A percentile compares a stretch with the other conserved stretches of the same genome.
These are phyloP conservation scores for Eucalyptus sp. DNA, from an alignment of 345 rosid species.

Conservation along the genomic window DNA sequence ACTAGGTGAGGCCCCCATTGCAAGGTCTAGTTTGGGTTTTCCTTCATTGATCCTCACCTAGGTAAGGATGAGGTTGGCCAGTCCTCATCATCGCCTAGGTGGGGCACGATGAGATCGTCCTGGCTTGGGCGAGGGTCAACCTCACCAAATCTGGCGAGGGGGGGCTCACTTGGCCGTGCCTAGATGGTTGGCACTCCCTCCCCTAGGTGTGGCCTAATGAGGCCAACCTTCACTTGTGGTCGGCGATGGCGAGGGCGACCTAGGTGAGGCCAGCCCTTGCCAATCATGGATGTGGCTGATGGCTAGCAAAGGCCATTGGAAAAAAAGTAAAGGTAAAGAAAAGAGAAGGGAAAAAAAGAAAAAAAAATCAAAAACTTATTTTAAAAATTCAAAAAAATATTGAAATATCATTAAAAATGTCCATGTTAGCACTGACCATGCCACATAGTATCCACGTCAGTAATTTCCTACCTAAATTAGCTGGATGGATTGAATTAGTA, in stretches of 20 bases:
- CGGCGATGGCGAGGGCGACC: rapidly evolving
- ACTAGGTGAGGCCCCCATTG: no score
- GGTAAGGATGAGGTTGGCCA: rapidly evolving
- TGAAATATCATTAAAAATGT: no score
- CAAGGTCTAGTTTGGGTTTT: no score
- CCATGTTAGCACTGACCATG: rapidly evolving
- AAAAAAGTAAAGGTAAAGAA: no score
- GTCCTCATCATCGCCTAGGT: rapidly evolving
- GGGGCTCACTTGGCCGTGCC: rapidly evolving
- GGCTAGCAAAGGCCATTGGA: rapidly evolving
- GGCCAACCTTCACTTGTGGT: no score
- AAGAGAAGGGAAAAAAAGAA: no score
- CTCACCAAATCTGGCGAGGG: rapidly evolving
- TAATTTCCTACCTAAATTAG: no score
- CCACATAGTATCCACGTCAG: rapidly evolving
- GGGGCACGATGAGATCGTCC: rapidly evolving
- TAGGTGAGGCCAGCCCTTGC: no score
- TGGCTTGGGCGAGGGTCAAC: rapidly evolving
- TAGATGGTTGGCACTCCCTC: rapidly evolving
- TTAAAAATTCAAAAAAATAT: no score
- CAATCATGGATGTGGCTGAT: no score
- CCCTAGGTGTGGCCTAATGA: rapidly evolving
- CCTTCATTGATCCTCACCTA: no score
- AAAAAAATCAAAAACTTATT: no score
- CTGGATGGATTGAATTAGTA: rapidly evolving